These are phyloP conservation scores for Saccharomycopsis malanga DNA, from an alignment of 805 yeast species.

Conservation along the genomic window DNA sequence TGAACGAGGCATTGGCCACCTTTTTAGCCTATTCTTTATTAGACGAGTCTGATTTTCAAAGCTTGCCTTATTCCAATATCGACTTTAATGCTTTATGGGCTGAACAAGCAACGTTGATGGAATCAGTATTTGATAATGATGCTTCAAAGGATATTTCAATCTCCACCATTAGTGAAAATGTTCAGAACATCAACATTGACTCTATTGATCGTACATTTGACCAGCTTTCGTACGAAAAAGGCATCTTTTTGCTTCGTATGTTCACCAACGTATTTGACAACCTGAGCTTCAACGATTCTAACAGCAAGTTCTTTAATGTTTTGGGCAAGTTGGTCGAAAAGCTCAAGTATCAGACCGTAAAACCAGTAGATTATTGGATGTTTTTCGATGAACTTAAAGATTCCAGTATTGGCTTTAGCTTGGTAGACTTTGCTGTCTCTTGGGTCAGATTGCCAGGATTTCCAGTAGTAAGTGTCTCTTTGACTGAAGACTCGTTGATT, in stretches of 20 bases:
- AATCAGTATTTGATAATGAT: slow-evolving; percentile 29
- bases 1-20: slow-evolving; percentile 75
- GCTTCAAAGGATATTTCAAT: slow-evolving; percentile 27
- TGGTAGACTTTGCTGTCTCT: slow-evolving; percentile 46
- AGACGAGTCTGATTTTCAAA: slow-evolving; percentile 22
- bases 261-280: slow-evolving; percentile 36
- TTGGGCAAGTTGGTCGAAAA: slow-evolving; percentile 34
- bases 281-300: slow-evolving; percentile 27
- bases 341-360: slow-evolving; percentile 34
- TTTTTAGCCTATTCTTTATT: slow-evolving; percentile 52
- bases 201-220: slow-evolving; percentile 43
- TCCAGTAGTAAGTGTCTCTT: slow-evolving; percentile 41
- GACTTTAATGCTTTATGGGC: slow-evolving; percentile 23
- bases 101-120: slow-evolving; percentile 31
- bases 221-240: slow-evolving; percentile 49
- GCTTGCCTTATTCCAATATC: slow-evolving; percentile 25
- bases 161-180: slow-evolving; percentile 33
- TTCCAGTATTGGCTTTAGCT: slow-evolving; percentile 32
- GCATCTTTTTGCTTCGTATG: slow-evolving; percentile 49
- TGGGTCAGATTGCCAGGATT: slow-evolving; percentile 58
- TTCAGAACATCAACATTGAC: slow-evolving; percentile 30
- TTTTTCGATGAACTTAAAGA: neutral
- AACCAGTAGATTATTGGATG: slow-evolving; percentile 49
- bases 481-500: slow-evolving; percentile 27
- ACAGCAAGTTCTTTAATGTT: slow-evolving; percentile 30